Evolutionary conservation across 176 grass and related monocot genomes (phyloP).

Genomic region (Panicum miliaceum): DNA sequence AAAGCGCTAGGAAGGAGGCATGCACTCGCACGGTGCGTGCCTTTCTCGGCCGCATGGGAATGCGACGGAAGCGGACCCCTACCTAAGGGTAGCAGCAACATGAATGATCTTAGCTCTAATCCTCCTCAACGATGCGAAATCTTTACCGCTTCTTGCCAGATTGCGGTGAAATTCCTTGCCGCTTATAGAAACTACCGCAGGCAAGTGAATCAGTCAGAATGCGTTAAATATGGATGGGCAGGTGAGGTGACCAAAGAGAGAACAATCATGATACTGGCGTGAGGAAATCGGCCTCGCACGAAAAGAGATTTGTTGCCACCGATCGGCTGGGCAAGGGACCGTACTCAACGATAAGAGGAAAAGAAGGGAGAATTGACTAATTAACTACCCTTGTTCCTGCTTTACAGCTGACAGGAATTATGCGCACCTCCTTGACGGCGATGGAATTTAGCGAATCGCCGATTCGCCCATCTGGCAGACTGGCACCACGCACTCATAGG

Average conservation of each 20-base stretch:
- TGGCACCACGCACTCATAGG: not conserved
- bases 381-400: constrained; percentile 5
- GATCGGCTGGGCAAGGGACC: not conserved
- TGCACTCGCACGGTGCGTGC: not conserved
- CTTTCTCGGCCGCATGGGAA: too few relatives aligned
- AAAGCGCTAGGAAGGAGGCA: not conserved
- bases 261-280: not conserved
- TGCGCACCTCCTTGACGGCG: not conserved
- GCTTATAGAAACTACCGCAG: too few relatives aligned
- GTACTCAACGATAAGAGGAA: constrained; percentile 3
- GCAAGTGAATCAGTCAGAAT: not conserved
- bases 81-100: too few relatives aligned
- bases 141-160: not conserved
- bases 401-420: constrained; percentile 38
- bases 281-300: not conserved
- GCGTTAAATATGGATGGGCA: not conserved
- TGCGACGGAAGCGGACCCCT: too few relatives aligned
- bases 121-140: too few relatives aligned
- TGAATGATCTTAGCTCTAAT: too few relatives aligned
- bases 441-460: not conserved
- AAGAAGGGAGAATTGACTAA: not conserved
- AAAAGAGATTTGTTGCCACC: not conserved
- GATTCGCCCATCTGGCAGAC: not conserved
- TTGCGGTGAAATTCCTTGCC: not conserved
- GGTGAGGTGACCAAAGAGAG: not conserved